A percentile compares a stretch with the other conserved stretches of the same genome.
Evolutionary conservation across 768 basidiomycete genomes (phyloP).

Genomic region (Podaxis sp.): DNA sequence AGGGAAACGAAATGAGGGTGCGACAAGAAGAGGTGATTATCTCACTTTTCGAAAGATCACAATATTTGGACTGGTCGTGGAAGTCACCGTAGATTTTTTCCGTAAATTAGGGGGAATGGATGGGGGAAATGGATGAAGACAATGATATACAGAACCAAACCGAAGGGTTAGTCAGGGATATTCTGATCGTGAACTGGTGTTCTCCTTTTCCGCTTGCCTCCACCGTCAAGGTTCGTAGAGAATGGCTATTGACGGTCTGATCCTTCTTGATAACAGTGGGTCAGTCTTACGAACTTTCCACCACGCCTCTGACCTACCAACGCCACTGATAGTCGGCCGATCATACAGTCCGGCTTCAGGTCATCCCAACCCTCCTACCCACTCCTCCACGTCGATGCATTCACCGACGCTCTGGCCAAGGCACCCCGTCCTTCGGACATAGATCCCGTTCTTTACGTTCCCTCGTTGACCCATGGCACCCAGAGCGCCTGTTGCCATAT

Average conservation of each 20-base stretch:
- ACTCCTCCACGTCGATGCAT: slow-evolving; percentile 79
- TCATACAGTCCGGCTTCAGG: slow-evolving; percentile 89
- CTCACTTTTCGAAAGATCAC: slow-evolving; percentile 42
- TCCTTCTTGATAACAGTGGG: slow-evolving; percentile 74
- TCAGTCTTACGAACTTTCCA: slow-evolving; percentile 30
- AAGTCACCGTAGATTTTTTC: slow-evolving; percentile 40
- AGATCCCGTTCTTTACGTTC: slow-evolving; percentile 73
- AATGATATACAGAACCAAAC: neutral
- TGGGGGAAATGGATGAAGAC: neutral
- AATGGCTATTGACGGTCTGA: slow-evolving; percentile 81
- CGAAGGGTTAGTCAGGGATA: neutral
- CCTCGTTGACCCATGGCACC: slow-evolving; percentile 39
- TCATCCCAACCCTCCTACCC: slow-evolving; percentile 74
- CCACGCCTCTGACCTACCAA: slow-evolving; percentile 18
- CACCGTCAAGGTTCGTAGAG: neutral
- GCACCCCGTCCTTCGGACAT: slow-evolving; percentile 48
- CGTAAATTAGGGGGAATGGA: neutral
- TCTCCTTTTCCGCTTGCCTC: neutral
- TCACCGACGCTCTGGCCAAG: slow-evolving; percentile 68
- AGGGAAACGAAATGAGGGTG: slow-evolving; percentile 27
- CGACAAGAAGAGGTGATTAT: slow-evolving; percentile 42
- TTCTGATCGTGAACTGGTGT: neutral
- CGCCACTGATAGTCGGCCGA: slow-evolving; percentile 49
- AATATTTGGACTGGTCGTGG: slow-evolving; percentile 70
- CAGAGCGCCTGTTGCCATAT: slow-evolving; percentile 85